These are phyloP conservation scores for Miscanthus lutarioriparius DNA, from an alignment of 176 grass and related monocot genomes.

Conservation along the genomic window DNA sequence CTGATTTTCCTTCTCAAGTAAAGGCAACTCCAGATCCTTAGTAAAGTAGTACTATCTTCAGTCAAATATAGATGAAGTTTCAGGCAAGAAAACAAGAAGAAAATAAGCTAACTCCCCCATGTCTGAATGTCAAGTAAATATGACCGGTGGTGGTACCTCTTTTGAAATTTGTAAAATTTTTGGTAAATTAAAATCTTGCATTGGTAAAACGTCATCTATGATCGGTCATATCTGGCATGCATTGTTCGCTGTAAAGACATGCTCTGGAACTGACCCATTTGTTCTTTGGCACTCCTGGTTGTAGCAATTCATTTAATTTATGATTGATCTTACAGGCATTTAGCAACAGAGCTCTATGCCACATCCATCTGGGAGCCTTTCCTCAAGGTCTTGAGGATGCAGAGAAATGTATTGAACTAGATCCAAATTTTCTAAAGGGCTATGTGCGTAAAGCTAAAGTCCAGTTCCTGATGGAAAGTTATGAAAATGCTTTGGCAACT, in stretches of 20 bases:
- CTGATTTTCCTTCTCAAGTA: neutral
- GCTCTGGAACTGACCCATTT: neutral
- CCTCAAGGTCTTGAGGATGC: constrained; percentile 58
- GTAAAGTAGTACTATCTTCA: neutral
- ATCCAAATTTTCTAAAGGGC: constrained; percentile 61
- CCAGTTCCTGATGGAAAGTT: constrained; percentile 48
- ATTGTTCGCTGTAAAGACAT: constrained; percentile 10
- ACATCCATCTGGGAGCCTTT: constrained; percentile 50
- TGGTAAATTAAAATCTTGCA: neutral
- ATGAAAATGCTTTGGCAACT: constrained; percentile 50
- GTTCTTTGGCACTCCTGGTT: neutral
- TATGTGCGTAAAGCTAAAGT: constrained; percentile 54
- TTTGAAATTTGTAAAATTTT: neutral
- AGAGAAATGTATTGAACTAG: constrained; percentile 57
- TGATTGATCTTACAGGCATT: constrained; percentile 37
- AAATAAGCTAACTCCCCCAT: neutral
- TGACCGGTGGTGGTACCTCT: neutral
- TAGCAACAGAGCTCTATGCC: constrained; percentile 58
- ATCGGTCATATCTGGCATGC: neutral
- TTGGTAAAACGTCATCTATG: neutral
- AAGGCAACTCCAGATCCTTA: neutral
- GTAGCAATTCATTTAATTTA: neutral
- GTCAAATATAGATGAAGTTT: neutral
- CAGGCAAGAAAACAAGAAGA: neutral
- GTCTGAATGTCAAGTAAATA: too few relatives aligned